Evolutionary conservation across 2,329 filamentous ascomycete genomes (phyloP).

Genomic region (Sclerotinia subarctica): DNA sequence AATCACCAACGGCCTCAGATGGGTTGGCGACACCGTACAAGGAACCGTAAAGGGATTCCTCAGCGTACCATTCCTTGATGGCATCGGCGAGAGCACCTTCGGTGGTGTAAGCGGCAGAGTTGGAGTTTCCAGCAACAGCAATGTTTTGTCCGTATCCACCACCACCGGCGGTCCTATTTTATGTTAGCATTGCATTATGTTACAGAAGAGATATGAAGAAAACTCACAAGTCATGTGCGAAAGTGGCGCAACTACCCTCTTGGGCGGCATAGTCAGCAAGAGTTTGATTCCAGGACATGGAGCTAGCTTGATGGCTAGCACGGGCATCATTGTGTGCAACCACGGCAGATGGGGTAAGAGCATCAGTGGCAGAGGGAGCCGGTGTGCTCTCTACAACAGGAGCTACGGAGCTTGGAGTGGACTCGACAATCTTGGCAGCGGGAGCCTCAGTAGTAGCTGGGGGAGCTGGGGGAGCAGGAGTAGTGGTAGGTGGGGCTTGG

Average conservation of each 20-base stretch:
- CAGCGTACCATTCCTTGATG: constrained; percentile 86
- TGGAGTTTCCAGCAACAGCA: constrained; percentile 46
- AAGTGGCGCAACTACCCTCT: constrained; percentile 66
- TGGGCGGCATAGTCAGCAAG: constrained; percentile 62
- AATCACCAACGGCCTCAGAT: constrained; percentile 40
- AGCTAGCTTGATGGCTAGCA: constrained; percentile 69
- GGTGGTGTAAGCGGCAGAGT: constrained; percentile 48
- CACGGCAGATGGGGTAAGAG: constrained; percentile 23
- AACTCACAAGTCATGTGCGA: constrained; percentile 72
- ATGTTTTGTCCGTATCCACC: constrained; percentile 90
- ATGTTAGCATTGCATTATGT: constrained; percentile 38
- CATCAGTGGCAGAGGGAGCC: constrained; percentile 22
- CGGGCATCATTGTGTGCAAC: constrained; percentile 77
- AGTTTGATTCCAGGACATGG: constrained; percentile 61
- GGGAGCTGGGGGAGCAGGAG: neutral
- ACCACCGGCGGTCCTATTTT: constrained; percentile 49
- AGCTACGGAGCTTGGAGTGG: neutral
- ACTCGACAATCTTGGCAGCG: neutral
- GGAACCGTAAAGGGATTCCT: constrained; percentile 53
- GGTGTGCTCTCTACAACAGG: constrained; percentile 6
- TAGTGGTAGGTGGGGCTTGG: neutral
- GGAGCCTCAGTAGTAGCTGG: neutral
- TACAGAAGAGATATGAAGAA: neutral
- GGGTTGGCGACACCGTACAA: constrained; percentile 61
- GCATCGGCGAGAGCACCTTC: constrained; percentile 60